Evolutionary conservation across 2,329 filamentous ascomycete species (phyloP).

Genomic region (Bipolaris victoriae): DNA sequence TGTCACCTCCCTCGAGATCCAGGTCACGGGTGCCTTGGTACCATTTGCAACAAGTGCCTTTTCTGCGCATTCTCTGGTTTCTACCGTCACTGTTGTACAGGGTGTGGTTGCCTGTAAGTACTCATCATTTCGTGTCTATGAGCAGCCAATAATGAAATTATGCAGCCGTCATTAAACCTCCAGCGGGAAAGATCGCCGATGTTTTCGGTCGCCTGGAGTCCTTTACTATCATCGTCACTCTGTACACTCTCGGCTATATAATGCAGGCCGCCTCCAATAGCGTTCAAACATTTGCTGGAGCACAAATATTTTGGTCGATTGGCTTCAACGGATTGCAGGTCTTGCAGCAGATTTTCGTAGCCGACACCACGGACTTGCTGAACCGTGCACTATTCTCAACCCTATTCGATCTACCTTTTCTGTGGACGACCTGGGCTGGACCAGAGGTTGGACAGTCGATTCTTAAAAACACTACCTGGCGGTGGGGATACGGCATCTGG

Average conservation of each 20-base stretch:
- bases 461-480: constrained; percentile 58
- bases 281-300: constrained; percentile 59
- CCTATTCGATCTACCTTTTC: constrained; percentile 64
- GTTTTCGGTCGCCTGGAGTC: constrained; percentile 68
- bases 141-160: not conserved
- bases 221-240: constrained; percentile 60
- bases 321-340: constrained; percentile 66
- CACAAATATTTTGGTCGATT: constrained; percentile 67
- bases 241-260: constrained; percentile 64
- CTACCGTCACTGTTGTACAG: constrained; percentile 68
- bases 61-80: constrained; percentile 67
- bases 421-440: constrained; percentile 67
- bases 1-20: constrained; percentile 69
- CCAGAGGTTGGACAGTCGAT: constrained; percentile 59
- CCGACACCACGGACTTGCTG: constrained; percentile 63
- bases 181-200: constrained; percentile 66
- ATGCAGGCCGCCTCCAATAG: constrained; percentile 63
- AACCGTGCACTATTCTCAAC: constrained; percentile 67
- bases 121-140: not conserved
- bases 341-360: constrained; percentile 68
- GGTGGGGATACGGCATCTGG: constrained; percentile 70
- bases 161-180: constrained; percentile 63
- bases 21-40: constrained; percentile 66
- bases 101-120: constrained; percentile 60
- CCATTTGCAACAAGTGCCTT: constrained; percentile 72